These are phyloP conservation scores for Phaeoacremonium minimum DNA, from an alignment of 2,329 filamentous ascomycete genomes.

Conservation along the genomic window DNA sequence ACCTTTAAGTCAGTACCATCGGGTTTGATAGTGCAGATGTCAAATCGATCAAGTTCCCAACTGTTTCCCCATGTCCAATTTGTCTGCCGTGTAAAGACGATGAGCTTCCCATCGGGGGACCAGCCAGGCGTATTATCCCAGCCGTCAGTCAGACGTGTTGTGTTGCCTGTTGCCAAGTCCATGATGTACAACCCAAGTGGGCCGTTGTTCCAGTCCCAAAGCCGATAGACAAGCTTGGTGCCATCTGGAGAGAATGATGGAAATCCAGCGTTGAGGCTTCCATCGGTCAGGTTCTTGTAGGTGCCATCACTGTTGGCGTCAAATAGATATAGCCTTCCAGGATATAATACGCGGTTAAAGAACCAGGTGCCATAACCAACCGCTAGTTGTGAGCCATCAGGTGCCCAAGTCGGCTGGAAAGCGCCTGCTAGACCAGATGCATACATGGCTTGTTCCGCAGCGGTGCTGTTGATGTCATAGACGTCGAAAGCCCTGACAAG, in stretches of 20 bases:
- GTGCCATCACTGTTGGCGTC: conserved; percentile 6
- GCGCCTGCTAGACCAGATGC: conserved; percentile 24
- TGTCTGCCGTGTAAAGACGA: conserved; percentile 31
- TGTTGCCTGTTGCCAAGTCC: conserved; percentile 16
- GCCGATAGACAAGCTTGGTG: conserved; percentile 27
- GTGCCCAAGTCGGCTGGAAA: conserved; percentile 33
- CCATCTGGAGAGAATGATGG: conserved; percentile 32
- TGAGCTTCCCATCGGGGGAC: conserved; percentile 30
- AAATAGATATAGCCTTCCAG: conserved; percentile 9
- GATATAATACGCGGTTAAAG: conserved; percentile 19
- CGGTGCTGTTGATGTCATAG: conserved; percentile 8
- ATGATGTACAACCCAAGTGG: conserved; percentile 26
- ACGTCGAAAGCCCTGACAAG: conserved; percentile 2
- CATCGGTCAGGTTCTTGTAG: conserved; percentile 24
- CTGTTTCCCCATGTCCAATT: conserved; percentile 8
- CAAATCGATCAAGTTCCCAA: conserved; percentile 21
- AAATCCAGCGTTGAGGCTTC: conserved; percentile 29
- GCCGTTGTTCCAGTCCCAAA: conserved; percentile 10
- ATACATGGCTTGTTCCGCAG: conserved; percentile 18
- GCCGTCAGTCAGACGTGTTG: conserved; percentile 23
- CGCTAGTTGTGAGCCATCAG: conserved; percentile 29
- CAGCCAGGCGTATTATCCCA: conserved; percentile 33
- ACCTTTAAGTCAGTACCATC: conserved; percentile 29
- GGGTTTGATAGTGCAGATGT: conserved; percentile 33
- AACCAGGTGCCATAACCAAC: conserved; percentile 36